A percentile compares a stretch with the other conserved stretches of the same genome.
Conservation (phyloP, 345 rosid species). For the Viola odorata region DNA sequence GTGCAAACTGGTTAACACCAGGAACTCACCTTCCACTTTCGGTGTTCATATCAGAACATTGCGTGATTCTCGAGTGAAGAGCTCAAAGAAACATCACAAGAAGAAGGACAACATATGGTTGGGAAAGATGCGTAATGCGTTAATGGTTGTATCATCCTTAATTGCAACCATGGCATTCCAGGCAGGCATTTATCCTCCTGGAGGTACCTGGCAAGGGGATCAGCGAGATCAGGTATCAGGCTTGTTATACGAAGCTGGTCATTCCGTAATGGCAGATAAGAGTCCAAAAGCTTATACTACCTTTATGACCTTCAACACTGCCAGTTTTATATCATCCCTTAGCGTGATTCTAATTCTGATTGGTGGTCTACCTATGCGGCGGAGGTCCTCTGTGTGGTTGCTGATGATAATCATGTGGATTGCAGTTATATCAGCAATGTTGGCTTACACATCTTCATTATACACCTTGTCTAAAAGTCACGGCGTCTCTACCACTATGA, state of each 20-base stretch:
- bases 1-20: neutral
- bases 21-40: neutral
- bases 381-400: constrained; percentile 27
- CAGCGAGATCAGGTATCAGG: no score
- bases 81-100: neutral
- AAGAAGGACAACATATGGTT: constrained; percentile 9
- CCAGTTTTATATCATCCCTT: no score
- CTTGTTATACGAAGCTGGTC: no score
- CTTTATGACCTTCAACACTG: no score
- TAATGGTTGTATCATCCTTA: constrained; percentile 35
- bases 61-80: neutral
- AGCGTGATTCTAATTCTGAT: constrained; percentile 1
- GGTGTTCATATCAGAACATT: neutral
- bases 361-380: constrained; percentile 25
- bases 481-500: no score
- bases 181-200: no score
- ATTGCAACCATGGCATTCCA: constrained; percentile 12
- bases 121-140: constrained; percentile 22
- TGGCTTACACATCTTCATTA: constrained; percentile 11
- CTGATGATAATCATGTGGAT: constrained; percentile 31
- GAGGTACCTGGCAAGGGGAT: no score
- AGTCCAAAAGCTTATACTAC: no score
- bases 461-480: neutral
- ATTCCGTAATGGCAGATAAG: no score
- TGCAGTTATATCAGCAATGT: constrained; percentile 16